Base-by-base conservation (phyloP, 306 rosid species). In the Ormosia semicastrata region DNA sequence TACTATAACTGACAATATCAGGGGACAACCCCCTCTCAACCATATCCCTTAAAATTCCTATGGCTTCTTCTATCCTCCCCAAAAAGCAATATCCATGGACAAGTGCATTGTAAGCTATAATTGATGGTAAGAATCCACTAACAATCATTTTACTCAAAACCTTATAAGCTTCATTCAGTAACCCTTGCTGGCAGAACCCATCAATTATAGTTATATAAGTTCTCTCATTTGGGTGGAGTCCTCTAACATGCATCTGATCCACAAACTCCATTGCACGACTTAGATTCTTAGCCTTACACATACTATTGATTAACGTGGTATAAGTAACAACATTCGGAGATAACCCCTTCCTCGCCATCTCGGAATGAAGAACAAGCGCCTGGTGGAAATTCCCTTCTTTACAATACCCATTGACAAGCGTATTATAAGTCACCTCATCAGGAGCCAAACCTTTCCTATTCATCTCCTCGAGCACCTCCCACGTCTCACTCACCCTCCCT, bases 211-310 rank as follows among this genome's bases (percentile, higher is more conserved):
- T 95, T 1, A 95, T 93, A 57, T 82, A 95, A 0, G 97, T 95
- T 80, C 91, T 89, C 89, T 86, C 99, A 78, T 91, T 93, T 1
- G 97, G 98, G 43, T 53, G 4, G 72, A 95, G 88, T 37, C 98
- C 97, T 76, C 97, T 77, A 64, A 39, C 82, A 43, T 53, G 89
- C 95, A 95, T 95, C 83, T 88, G 95, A 79, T 87, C 68, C 2
- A 92, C 81, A 86, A 95, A 76, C 80, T 89, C 95, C 81, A 91
- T 53, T 0, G 94, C 98, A 0, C 99, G 87, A 53, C 74, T 85
- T 75, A 95, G 73, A 89, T 95, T 93, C 75, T 89, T 88, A 36
- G 87, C 91, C 92, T 93, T 95, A 39, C 98, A 95, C 95, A 95
- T 89, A 53, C 89, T 60, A 68, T 82, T 89, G 41, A 93, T 93